Evolutionary conservation across 2,329 filamentous ascomycete species (phyloP).

Genomic region (Fusarium brevicatenulatum): DNA sequence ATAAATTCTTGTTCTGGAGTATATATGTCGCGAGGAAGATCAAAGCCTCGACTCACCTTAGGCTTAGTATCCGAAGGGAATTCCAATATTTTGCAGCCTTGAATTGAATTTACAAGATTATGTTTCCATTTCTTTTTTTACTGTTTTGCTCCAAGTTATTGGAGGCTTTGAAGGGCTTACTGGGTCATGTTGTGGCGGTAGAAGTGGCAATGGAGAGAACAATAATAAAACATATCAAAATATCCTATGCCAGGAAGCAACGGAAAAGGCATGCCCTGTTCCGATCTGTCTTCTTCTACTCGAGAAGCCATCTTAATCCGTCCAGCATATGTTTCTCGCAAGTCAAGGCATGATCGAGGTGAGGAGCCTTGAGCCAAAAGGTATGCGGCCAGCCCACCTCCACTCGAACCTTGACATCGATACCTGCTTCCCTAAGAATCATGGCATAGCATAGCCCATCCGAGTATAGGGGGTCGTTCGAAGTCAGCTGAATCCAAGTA

Average conservation of each 20-base stretch:
- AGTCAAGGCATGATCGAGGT: constrained; percentile 52
- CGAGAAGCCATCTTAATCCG: constrained; percentile 54
- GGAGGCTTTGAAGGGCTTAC: background rate
- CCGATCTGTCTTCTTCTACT: background rate
- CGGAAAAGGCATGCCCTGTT: background rate
- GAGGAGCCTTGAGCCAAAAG: constrained; percentile 60
- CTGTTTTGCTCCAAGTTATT: background rate
- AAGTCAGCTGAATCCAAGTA: constrained; percentile 61
- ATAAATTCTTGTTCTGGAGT: background rate
- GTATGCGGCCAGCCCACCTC: constrained; percentile 62
- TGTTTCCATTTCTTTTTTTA: background rate
- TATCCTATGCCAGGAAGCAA: background rate
- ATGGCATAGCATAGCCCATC: constrained; percentile 62
- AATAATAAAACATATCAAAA: background rate
- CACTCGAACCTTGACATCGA: constrained; percentile 55
- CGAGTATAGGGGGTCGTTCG: constrained; percentile 62
- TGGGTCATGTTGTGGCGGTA: background rate
- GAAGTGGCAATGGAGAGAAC: background rate
- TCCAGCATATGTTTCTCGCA: constrained; percentile 56
- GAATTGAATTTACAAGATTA: too few species aligned
- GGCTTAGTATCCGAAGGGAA: background rate
- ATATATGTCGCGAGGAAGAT: background rate
- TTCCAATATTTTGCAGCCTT: background rate
- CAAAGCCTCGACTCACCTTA: background rate
- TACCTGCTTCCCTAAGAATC: constrained; percentile 51